Evolutionary conservation across 169 alveolate species (phyloP), one percentile per base, ranked within the genome.

Genomic region (Plasmodium inui): DNA sequence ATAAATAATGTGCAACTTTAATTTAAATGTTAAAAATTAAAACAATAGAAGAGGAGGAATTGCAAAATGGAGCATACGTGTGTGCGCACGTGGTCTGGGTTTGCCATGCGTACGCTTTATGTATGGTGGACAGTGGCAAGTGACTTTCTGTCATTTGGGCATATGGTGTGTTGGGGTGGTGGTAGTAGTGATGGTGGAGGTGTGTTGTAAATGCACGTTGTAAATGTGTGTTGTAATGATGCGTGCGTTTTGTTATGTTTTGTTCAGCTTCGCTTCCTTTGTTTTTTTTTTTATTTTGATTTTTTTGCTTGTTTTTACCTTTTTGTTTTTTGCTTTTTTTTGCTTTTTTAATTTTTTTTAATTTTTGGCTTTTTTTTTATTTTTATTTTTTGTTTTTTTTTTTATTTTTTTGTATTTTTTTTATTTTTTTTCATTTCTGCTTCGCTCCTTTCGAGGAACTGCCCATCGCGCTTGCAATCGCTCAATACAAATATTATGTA

Each of bases 21-120:
- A 76, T 74, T 84, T 57, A 88, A 76, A 88, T 88, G 89, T 32
- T 76, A 32, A 88, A 74, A 76, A 76, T 88, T 88, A 78, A 85
- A 88, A 88, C 88, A 88, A 86, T 53, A 88, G 73, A 88, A 78
- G 61, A 53, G 70, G 57, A 53, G 46, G 72, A 28, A 22, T 67
- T 34, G 70, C 26, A 74, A 88, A 84, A 88, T 53, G 72, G 44
- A 32, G 72, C 28, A 82, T 34, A 82, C 32, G 19, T 55, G 0
- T 82, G 71, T 82, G 71, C 41, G 57, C 73, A 79, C 26, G 30
- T 4, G 71, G n/a, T 17, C 26, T 14, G 26, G 26, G 26, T 22
- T 17, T 55, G n/a, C 22, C 71, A 7, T 55, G 26, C 71, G 26
- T 5, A 14, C 26, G 14, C 28, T 26, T 67, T 22, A 67, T 41